A percentile compares a stretch with the other conserved stretches of the same genome.
phyloP scores from a whole-genome alignment of 345 rosid genomes.

The Brassica nigra region DNA sequence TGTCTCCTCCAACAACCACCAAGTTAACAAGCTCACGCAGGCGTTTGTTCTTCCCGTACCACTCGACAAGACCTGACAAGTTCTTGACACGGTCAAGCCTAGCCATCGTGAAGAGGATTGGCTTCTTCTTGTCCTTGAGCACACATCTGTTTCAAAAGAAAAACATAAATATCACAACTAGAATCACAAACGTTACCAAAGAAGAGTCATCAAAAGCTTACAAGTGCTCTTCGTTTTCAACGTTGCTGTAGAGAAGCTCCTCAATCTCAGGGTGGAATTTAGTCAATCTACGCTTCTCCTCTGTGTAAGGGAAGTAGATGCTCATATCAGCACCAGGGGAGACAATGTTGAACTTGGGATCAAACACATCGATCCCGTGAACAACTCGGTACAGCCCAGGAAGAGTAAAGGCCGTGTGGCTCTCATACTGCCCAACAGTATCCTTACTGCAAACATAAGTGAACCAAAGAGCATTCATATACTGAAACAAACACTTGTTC shows the following conservation, averaged over 20 bases:
- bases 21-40: slow-evolving; percentile 72
- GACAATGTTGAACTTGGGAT: slow-evolving; percentile 89
- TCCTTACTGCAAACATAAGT: slow-evolving; percentile 57
- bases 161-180: background rate
- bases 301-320: slow-evolving; percentile 75
- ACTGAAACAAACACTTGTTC: background rate
- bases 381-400: slow-evolving; percentile 80
- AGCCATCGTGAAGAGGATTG: slow-evolving; percentile 88
- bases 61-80: slow-evolving; percentile 76
- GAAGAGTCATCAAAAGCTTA: slow-evolving; percentile 38
- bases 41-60: slow-evolving; percentile 77
- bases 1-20: slow-evolving; percentile 92
- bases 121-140: slow-evolving; percentile 69
- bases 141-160: slow-evolving; percentile 54
- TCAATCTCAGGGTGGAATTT: slow-evolving; percentile 68
- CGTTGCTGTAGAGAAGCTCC: slow-evolving; percentile 70
- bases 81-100: slow-evolving; percentile 91
- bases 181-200: background rate
- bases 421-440: slow-evolving; percentile 82
- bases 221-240: slow-evolving; percentile 77
- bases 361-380: slow-evolving; percentile 75
- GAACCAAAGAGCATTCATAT: background rate
- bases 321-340: slow-evolving; percentile 82
- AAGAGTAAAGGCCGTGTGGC: slow-evolving; percentile 82
- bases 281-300: slow-evolving; percentile 56